Evolutionary conservation across 129 eudicot species (phyloP).

Genomic region (Saussurea involucrata): DNA sequence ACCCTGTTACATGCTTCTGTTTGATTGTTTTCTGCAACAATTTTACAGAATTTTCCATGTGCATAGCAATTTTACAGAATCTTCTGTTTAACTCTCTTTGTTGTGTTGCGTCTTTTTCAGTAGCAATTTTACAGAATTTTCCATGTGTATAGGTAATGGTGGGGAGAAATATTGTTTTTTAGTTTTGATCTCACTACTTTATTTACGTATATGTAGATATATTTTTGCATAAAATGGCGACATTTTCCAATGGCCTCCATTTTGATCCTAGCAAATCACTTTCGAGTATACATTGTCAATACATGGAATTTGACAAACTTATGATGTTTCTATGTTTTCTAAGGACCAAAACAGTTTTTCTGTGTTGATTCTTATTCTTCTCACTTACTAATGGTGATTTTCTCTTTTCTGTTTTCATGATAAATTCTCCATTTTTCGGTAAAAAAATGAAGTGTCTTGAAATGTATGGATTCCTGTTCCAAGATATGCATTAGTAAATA

Average conservation of each 20-base stretch:
- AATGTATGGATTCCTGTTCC: slow-evolving; percentile 90
- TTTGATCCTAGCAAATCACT: neutral
- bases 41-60: too few relatives aligned
- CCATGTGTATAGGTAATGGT: too few relatives aligned
- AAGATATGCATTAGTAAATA: slow-evolving; percentile 84
- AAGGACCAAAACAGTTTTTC: neutral
- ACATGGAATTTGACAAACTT: neutral
- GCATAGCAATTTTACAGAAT: too few relatives aligned
- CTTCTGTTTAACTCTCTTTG: too few relatives aligned
- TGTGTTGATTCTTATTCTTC: neutral
- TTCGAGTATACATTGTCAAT: neutral
- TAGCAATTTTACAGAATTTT: too few relatives aligned
- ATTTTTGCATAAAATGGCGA: too few relatives aligned
- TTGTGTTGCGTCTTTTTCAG: too few relatives aligned
- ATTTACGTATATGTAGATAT: too few relatives aligned
- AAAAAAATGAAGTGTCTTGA: slow-evolving; percentile 61
- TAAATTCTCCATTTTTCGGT: slow-evolving; percentile 8
- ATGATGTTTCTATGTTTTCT: neutral
- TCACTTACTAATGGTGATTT: slow-evolving; percentile 1
- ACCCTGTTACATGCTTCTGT: too few relatives aligned
- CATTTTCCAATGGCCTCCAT: neutral
- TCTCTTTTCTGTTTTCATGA: neutral
- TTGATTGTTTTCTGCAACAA: too few relatives aligned
- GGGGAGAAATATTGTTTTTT: too few relatives aligned
- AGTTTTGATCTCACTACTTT: too few relatives aligned